Conservation (phyloP, 352 stramenopile species). For the Phytophthora litchii region DNA sequence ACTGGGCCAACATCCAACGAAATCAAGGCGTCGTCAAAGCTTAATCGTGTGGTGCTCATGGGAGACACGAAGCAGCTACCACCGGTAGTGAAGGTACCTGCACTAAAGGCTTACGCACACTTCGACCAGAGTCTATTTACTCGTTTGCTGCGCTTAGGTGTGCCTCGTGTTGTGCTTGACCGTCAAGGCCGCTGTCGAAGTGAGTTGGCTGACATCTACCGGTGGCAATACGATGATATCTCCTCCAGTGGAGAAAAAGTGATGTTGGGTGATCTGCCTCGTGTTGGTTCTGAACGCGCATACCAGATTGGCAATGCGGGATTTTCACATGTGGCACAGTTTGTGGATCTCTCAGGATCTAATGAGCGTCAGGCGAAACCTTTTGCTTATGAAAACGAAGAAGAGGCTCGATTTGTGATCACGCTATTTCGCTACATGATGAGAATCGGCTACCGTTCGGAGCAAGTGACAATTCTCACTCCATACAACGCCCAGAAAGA, state of each 20-base stretch:
- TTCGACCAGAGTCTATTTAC: constrained; percentile 97
- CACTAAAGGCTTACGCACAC: constrained; percentile 89
- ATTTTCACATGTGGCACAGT: constrained; percentile 89
- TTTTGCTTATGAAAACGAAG: constrained; percentile 95
- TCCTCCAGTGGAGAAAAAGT: constrained; percentile 14
- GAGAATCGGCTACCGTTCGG: constrained; percentile 90
- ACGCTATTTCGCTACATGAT: constrained; percentile 94
- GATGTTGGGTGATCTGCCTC: constrained; percentile 34
- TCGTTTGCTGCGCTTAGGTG: constrained; percentile 93
- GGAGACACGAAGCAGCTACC: constrained; percentile 94
- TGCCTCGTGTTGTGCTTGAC: constrained; percentile 92
- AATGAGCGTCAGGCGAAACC: constrained; percentile 76
- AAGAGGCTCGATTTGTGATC: constrained; percentile 95
- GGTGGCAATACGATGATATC: constrained; percentile 68
- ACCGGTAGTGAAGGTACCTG: constrained; percentile 90
- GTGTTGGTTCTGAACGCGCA: constrained; percentile 16
- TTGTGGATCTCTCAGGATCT: constrained; percentile 80
- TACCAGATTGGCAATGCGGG: constrained; percentile 86
- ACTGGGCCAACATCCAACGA: not conserved
- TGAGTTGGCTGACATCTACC: constrained; percentile 90
- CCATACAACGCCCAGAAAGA: constrained; percentile 96
- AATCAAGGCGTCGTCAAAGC: constrained; percentile 17
- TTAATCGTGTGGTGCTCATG: constrained; percentile 96
- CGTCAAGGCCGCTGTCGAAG: constrained; percentile 89
- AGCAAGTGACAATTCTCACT: constrained; percentile 94